Conservation (phyloP, 2,329 filamentous ascomycete species). For the Aspergillus sp. region DNA sequence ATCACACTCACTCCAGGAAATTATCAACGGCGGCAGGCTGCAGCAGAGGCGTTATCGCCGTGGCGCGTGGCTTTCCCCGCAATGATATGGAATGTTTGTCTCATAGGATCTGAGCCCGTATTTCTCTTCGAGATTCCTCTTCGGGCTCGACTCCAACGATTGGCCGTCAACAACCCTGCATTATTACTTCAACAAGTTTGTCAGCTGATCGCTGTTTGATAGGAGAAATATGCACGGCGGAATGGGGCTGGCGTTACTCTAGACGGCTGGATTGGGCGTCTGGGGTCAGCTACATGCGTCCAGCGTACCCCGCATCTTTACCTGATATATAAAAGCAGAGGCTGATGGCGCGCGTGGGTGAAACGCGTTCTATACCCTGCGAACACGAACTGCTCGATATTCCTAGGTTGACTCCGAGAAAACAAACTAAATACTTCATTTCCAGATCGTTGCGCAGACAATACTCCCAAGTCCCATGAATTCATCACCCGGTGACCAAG, state of each 20-base stretch:
- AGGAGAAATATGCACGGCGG: too few relatives aligned
- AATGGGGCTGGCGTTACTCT: neutral
- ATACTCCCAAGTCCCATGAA: neutral
- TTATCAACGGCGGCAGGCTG: neutral
- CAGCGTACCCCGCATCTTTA: too few relatives aligned
- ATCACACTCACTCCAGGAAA: conserved; percentile 5
- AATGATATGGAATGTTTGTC: neutral
- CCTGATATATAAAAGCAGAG: neutral
- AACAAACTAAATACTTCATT: neutral
- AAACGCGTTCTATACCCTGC: neutral
- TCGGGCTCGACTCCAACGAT: neutral
- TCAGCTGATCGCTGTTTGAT: neutral
- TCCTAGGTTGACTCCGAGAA: neutral
- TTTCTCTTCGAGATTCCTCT: neutral
- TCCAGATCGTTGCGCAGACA: neutral
- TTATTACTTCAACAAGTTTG: neutral
- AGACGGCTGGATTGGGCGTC: neutral
- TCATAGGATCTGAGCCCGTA: neutral
- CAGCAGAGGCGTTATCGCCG: neutral
- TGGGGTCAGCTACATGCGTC: too few relatives aligned
- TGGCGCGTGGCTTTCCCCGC: neutral
- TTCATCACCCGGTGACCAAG: too few relatives aligned
- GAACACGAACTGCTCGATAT: neutral
- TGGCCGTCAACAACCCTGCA: neutral
- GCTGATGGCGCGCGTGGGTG: neutral